Evolutionary conservation across 768 basidiomycete species (phyloP), one percentile per base, ranked within the genome.

Genomic region (Phaeolepiota aurea): DNA sequence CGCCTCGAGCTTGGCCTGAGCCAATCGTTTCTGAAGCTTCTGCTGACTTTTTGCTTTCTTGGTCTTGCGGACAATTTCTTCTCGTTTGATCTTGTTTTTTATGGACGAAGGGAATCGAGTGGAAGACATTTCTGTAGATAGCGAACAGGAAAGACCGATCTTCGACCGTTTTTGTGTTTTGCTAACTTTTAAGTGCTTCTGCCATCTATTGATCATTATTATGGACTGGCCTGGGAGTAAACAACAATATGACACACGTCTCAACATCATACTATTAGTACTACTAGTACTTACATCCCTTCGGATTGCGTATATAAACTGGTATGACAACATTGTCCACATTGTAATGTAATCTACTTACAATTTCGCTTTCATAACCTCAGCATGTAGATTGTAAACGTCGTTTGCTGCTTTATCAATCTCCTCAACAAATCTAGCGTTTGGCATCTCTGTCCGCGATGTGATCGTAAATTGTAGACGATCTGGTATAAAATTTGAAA

Each of bases 81-180:
- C 84, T 43, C 92, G 71, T 61, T 93, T 94, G 41, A 81, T 62
- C 52, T 93, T 93, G 67, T 97, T 96, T 54, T 77, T 83, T 48
- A 94, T 90, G 7, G 69, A 51, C 3, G 80, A 82, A 0, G 82
- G 69, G n/a, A n/a, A n/a, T n/a, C n/a, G n/a, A n/a, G n/a, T n/a
- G n/a, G n/a, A n/a, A n/a, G 41, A 44, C 5, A 38, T 10, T 10
- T 12, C 34, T n/a, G n/a, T n/a, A n/a, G n/a, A n/a, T n/a, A n/a
- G n/a, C n/a, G n/a, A n/a, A n/a, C n/a, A n/a, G n/a, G n/a, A n/a
- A n/a, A n/a, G n/a, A n/a, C n/a, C n/a, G n/a, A n/a, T n/a, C n/a
- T n/a, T n/a, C n/a, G n/a, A n/a, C n/a, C n/a, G n/a, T n/a, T n/a
- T n/a, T n/a, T n/a, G n/a, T n/a, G n/a, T n/a, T n/a, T n/a, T n/a